Evolutionary conservation across 1,284 basidiomycete genomes (phyloP).

Genomic region (Inonotus obliquus): DNA sequence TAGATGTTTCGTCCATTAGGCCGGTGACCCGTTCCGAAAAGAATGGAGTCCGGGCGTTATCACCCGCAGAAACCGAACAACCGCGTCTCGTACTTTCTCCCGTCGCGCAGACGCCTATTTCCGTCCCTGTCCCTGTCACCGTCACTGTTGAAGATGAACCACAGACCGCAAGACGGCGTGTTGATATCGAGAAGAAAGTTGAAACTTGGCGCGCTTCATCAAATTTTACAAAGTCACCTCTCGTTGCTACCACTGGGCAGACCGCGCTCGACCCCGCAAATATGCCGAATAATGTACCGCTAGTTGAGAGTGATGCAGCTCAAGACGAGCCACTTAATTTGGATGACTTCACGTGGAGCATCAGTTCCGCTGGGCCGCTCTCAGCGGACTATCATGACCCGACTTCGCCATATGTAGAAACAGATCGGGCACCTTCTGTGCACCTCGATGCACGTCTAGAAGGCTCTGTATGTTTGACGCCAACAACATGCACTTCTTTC

Average conservation of each 20-base stretch:
- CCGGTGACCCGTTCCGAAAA: slow-evolving; percentile 24
- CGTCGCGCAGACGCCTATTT: slow-evolving; percentile 39
- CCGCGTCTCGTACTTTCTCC: slow-evolving; percentile 45
- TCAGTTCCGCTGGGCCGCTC: slow-evolving; percentile 59
- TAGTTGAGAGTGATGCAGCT: slow-evolving; percentile 28
- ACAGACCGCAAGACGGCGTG: slow-evolving; percentile 36
- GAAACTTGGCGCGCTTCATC: slow-evolving; percentile 62
- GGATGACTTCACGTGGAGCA: slow-evolving; percentile 66
- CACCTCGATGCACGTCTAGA: slow-evolving; percentile 49
- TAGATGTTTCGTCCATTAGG: slow-evolving; percentile 40
- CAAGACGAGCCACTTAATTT: slow-evolving; percentile 42
- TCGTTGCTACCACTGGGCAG: slow-evolving; percentile 45
- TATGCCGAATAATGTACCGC: slow-evolving; percentile 43
- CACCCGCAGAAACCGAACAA: slow-evolving; percentile 29
- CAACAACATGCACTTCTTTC: slow-evolving; percentile 40
- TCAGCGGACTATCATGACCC: slow-evolving; percentile 13
- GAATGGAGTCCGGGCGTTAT: slow-evolving; percentile 25
- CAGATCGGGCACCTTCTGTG: slow-evolving; percentile 42
- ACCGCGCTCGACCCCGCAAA: slow-evolving; percentile 48
- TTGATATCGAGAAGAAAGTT: slow-evolving; percentile 49
- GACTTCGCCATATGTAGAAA: slow-evolving; percentile 32
- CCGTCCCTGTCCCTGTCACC: background rate
- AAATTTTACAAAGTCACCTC: slow-evolving; percentile 41
- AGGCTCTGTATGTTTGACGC: slow-evolving; percentile 57
- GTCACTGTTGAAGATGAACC: slow-evolving; percentile 38